Evolutionary conservation across 345 rosid species (phyloP).

Genomic region (Viola odorata): DNA sequence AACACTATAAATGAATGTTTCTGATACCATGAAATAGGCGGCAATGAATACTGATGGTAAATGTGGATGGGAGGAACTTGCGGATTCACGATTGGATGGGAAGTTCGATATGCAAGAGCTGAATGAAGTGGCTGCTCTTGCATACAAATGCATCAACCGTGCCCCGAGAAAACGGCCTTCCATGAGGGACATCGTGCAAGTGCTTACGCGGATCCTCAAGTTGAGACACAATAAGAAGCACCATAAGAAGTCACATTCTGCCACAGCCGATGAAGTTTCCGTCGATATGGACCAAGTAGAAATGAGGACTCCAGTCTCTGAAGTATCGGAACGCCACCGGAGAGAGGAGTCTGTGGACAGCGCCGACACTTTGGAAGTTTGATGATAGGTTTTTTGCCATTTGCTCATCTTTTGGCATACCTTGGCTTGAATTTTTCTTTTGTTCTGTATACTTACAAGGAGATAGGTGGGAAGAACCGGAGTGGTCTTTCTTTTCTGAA

Average conservation of each 20-base stretch:
- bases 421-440: conserved; percentile 16
- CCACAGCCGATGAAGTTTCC: conserved; percentile 40
- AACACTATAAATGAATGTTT: no score
- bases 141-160: conserved; percentile 76
- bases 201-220: conserved; percentile 63
- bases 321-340: conserved; percentile 33
- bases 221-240: conserved; percentile 54
- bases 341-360: conserved; percentile 76
- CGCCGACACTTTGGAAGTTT: conserved; percentile 44
- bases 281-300: conserved; percentile 42
- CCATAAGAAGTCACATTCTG: conserved; percentile 43
- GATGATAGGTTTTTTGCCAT: conserved; percentile 17
- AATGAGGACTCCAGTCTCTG: conserved; percentile 27
- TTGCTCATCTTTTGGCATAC: conserved; percentile 14
- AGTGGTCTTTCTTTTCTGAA: background rate
- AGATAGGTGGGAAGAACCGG: conserved; percentile 20
- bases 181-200: conserved; percentile 94
- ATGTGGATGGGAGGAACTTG: conserved; percentile 97
- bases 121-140: conserved; percentile 81
- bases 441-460: conserved; percentile 16
- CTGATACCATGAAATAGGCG: conserved; percentile 40
- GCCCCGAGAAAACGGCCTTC: conserved; percentile 75
- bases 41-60: conserved; percentile 83
- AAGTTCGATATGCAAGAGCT: conserved; percentile 65
- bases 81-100: conserved; percentile 73